Percentiles rank a stretch among this genome's conserved stretches.
phyloP scores from a whole-genome alignment of 768 basidiomycete species.

The Trametes coccinea region DNA sequence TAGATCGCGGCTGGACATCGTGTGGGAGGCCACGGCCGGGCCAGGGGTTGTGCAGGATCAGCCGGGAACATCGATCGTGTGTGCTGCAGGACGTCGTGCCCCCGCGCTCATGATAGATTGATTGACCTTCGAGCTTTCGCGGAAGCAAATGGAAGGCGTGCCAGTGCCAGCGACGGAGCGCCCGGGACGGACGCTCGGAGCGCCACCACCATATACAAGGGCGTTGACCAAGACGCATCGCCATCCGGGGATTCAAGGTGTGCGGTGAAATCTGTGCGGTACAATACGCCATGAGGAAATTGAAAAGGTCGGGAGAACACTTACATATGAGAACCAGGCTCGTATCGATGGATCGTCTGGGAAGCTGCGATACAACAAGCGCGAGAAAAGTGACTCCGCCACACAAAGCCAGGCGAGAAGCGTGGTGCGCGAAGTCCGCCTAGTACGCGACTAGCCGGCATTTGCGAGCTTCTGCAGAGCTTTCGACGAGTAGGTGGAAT shows the following conservation, averaged over 20 bases:
- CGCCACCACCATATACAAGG: neutral
- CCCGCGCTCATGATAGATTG: constrained; percentile 13
- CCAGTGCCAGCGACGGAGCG: constrained; percentile 13
- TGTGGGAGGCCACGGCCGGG: neutral
- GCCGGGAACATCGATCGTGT: constrained; percentile 3
- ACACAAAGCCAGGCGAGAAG: constrained; percentile 1
- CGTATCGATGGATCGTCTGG: neutral
- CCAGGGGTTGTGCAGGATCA: neutral
- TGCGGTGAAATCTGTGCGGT: neutral
- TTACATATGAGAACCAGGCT: neutral
- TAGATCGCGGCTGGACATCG: constrained; percentile 2
- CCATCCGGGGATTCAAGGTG: constrained; percentile 1
- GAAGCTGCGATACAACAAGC: constrained; percentile 1
- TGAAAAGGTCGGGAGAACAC: neutral
- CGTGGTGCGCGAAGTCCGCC: neutral
- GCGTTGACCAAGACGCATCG: neutral
- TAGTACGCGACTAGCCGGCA: constrained; percentile 4
- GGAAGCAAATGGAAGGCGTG: constrained; percentile 12
- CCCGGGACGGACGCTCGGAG: constrained; percentile 7
- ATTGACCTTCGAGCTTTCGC: constrained; percentile 13
- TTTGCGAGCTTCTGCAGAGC: neutral
- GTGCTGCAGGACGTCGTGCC: neutral
- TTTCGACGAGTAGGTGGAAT: neutral
- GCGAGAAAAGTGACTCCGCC: constrained; percentile 5
- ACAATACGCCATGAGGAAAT: neutral